Evolutionary conservation across 1,139 yeast species (phyloP).

Genomic region (Yamadazyma friedrichii): DNA sequence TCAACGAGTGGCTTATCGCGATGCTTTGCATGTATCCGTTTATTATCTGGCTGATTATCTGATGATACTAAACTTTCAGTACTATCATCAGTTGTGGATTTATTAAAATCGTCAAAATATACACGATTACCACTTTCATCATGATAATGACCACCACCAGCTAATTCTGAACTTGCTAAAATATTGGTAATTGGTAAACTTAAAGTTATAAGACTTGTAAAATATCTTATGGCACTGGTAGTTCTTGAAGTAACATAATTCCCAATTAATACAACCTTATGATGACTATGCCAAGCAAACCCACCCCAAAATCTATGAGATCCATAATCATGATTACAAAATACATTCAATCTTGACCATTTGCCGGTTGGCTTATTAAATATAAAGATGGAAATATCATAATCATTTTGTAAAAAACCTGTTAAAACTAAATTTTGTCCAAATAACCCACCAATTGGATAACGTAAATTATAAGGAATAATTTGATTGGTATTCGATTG

Average conservation of each 20-base stretch:
- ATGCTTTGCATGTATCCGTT: no score
- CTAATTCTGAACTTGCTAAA: constrained; percentile 45
- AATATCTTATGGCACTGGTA: constrained; percentile 56
- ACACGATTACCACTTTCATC: constrained; percentile 21
- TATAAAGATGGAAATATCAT: constrained; percentile 55
- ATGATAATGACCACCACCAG: constrained; percentile 24
- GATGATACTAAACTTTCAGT: constrained; percentile 11
- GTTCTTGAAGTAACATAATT: constrained; percentile 46
- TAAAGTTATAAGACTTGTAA: constrained; percentile 57
- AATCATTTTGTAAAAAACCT: constrained; percentile 56
- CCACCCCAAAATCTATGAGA: constrained; percentile 66
- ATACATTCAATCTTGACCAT: constrained; percentile 62
- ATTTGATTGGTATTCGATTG: constrained; percentile 7
- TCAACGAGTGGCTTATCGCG: constrained; percentile 1
- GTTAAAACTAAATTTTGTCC: constrained; percentile 62
- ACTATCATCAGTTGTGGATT: constrained; percentile 19
- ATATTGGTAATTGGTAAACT: constrained; percentile 66
- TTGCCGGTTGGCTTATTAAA: constrained; percentile 61
- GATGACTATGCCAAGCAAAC: constrained; percentile 75
- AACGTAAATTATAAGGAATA: constrained; percentile 41
- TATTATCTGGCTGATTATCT: constrained; percentile 1
- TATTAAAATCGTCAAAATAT: constrained; percentile 16
- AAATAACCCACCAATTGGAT: constrained; percentile 60
- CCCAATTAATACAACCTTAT: constrained; percentile 60
- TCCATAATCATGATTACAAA: constrained; percentile 55